Evolutionary conservation across 257 asterid species (phyloP).

Genomic region (Nyctanthes arbortristis): DNA sequence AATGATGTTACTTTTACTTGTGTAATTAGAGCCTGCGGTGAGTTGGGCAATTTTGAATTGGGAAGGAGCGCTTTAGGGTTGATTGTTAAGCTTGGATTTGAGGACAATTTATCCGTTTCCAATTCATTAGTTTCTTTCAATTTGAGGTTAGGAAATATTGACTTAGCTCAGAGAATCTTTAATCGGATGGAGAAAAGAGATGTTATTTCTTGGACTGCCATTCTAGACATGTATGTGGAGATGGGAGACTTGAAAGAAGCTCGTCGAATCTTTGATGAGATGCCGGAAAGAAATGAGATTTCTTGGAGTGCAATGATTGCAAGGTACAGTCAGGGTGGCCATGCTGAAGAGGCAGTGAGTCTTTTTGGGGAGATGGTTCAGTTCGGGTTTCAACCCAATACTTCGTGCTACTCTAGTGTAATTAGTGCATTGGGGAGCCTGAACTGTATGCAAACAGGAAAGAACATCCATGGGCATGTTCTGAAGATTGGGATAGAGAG

Average conservation of each 20-base stretch:
- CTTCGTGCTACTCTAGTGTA: conserved; percentile 69
- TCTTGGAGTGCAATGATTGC: conserved; percentile 83
- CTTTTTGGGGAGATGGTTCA: conserved; percentile 57
- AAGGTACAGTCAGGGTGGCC: conserved; percentile 71
- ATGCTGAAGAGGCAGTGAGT: conserved; percentile 58
- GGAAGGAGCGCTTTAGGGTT: conserved; percentile 57
- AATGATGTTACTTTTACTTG: conserved; percentile 71
- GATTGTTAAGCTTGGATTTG: conserved; percentile 61
- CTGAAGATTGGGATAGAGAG: conserved; percentile 51
- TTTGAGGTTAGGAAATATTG: conserved; percentile 46
- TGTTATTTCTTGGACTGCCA: conserved; percentile 80
- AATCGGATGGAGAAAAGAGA: conserved; percentile 58
- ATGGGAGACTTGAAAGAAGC: conserved; percentile 60
- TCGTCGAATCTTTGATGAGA: conserved; percentile 57
- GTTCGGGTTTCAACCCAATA: conserved; percentile 46
- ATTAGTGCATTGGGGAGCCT: conserved; percentile 60
- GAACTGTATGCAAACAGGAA: conserved; percentile 55
- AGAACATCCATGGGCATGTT: conserved; percentile 56
- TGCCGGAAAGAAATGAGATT: conserved; percentile 76
- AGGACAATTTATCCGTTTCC: conserved; percentile 46
- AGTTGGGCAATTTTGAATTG: conserved; percentile 46
- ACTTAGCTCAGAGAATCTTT: conserved; percentile 53
- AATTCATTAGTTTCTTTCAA: conserved; percentile 65
- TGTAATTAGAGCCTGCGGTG: conserved; percentile 58
- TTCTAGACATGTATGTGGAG: conserved; percentile 55